Conservation (phyloP, 2,329 filamentous ascomycete genomes). For the Colletotrichum lentis region DNA sequence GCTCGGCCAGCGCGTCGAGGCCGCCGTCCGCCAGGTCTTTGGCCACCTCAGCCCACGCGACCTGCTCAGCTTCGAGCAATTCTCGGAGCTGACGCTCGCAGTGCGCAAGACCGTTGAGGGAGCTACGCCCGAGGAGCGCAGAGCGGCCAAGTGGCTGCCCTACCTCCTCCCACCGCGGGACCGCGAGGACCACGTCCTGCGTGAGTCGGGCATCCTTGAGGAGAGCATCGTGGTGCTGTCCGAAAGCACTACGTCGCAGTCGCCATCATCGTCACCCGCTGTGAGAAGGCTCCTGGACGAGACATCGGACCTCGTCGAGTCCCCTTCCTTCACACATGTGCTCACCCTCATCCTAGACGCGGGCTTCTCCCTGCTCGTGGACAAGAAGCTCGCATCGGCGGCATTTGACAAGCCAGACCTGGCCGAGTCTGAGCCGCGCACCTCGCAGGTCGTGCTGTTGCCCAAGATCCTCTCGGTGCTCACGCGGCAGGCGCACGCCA, state of each 20-base stretch:
- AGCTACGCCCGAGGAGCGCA: constrained; percentile 50
- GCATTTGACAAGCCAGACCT: constrained; percentile 72
- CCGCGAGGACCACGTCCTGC: constrained; percentile 83
- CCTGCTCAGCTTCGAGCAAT: constrained; percentile 80
- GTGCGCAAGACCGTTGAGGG: constrained; percentile 89
- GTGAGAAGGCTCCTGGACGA: constrained; percentile 91
- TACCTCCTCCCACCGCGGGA: constrained; percentile 82
- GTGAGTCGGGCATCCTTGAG: constrained; percentile 80
- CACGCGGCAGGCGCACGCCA: constrained; percentile 87
- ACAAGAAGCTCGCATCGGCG: constrained; percentile 79
- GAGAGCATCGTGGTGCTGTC: constrained; percentile 54
- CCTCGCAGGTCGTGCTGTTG: constrained; percentile 72
- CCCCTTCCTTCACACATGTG: constrained; percentile 87
- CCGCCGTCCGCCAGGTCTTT: constrained; percentile 89
- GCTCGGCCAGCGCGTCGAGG: constrained; percentile 80
- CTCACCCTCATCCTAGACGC: constrained; percentile 86
- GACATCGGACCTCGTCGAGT: constrained; percentile 94
- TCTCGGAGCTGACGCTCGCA: constrained; percentile 82
- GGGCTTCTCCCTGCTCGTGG: constrained; percentile 83
- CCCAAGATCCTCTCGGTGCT: constrained; percentile 90
- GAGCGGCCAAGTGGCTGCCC: constrained; percentile 74
- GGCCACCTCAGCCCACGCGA: constrained; percentile 89
- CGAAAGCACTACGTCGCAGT: constrained; percentile 45
- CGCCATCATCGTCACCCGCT: constrained; percentile 60
- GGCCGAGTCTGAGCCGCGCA: constrained; percentile 33